Percentiles rank a stretch among this genome's conserved stretches.
Conservation (phyloP, 139 green algal species). For the Nannochloris sp. region DNA sequence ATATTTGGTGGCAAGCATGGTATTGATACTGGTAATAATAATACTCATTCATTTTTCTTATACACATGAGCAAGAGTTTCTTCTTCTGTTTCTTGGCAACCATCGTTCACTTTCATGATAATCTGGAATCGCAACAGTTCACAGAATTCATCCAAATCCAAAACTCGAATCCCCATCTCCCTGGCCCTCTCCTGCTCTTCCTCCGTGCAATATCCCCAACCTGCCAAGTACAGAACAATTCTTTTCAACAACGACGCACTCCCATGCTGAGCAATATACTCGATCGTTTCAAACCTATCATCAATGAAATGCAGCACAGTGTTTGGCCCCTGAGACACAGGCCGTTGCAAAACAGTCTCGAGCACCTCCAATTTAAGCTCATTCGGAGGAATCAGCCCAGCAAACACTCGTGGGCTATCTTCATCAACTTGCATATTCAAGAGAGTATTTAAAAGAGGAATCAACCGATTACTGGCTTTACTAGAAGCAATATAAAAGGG, state of each 20-base stretch:
- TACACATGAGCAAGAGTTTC: conserved; percentile 23
- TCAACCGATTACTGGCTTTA: conserved; percentile 16
- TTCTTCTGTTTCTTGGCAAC: conserved; percentile 47
- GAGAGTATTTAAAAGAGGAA: conserved; percentile 15
- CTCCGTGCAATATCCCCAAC: conserved; percentile 47
- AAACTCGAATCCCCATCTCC: conserved; percentile 27
- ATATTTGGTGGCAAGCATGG: conserved; percentile 92
- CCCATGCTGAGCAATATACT: conserved; percentile 21
- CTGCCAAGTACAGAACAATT: conserved; percentile 48
- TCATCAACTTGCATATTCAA: conserved; percentile 32
- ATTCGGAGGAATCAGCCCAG: conserved; percentile 51
- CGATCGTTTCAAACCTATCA: conserved; percentile 60
- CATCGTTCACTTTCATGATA: conserved; percentile 41
- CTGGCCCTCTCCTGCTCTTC: conserved; percentile 25
- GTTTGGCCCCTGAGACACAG: conserved; percentile 15
- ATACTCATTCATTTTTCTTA: neutral
- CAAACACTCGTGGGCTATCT: conserved; percentile 44
- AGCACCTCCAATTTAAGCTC: conserved; percentile 50
- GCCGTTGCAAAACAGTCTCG: conserved; percentile 15
- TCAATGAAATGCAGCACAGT: conserved; percentile 64
- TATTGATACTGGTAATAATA: neutral
- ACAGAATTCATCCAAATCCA: conserved; percentile 33
- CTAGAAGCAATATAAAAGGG: conserved; percentile 14
- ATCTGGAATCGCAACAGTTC: conserved; percentile 38
- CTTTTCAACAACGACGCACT: conserved; percentile 17